These are phyloP conservation scores for Auricularia heimuer DNA, from an alignment of 768 basidiomycete genomes.

Conservation along the genomic window DNA sequence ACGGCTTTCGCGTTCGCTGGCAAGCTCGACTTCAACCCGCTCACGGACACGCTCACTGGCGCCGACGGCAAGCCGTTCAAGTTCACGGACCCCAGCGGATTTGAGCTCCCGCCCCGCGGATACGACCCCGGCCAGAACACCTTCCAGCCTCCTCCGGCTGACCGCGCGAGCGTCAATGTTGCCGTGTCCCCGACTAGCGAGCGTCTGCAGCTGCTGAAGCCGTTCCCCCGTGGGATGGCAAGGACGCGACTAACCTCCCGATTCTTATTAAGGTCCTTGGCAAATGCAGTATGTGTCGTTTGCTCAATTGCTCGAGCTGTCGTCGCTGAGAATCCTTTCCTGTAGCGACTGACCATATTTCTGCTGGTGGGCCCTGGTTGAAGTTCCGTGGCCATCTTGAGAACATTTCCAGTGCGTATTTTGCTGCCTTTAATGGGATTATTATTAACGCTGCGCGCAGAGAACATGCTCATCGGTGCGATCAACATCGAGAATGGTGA, in stretches of 20 bases:
- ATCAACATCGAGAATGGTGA: conserved; percentile 93
- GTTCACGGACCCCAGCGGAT: conserved; percentile 85
- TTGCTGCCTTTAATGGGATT: not conserved
- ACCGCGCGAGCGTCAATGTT: conserved; percentile 76
- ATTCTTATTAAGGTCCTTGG: conserved; percentile 97
- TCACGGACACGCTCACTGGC: conserved; percentile 81
- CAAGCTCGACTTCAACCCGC: conserved; percentile 89
- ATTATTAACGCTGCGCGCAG: conserved; percentile 25
- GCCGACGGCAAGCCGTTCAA: conserved; percentile 94
- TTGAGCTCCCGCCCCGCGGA: conserved; percentile 88
- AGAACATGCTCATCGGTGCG: conserved; percentile 96
- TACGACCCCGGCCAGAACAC: conserved; percentile 97
- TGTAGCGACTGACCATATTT: conserved; percentile 81
- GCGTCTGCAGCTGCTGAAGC: conserved; percentile 82
- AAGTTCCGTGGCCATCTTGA: conserved; percentile 98
- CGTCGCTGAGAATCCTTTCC: conserved; percentile 6
- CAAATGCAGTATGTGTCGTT: conserved; percentile 62
- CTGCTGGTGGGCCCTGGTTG: conserved; percentile 97
- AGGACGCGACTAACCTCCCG: conserved; percentile 81
- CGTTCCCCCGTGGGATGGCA: conserved; percentile 91
- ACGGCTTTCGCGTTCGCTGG: conserved; percentile 96
- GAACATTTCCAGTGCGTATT: conserved; percentile 81
- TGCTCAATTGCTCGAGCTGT: conserved; percentile 22
- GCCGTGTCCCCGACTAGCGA: conserved; percentile 78
- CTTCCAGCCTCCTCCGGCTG: conserved; percentile 86